Conservation (phyloP, 495 filamentous ascomycete species). For the Aspergillus diversus region DNA sequence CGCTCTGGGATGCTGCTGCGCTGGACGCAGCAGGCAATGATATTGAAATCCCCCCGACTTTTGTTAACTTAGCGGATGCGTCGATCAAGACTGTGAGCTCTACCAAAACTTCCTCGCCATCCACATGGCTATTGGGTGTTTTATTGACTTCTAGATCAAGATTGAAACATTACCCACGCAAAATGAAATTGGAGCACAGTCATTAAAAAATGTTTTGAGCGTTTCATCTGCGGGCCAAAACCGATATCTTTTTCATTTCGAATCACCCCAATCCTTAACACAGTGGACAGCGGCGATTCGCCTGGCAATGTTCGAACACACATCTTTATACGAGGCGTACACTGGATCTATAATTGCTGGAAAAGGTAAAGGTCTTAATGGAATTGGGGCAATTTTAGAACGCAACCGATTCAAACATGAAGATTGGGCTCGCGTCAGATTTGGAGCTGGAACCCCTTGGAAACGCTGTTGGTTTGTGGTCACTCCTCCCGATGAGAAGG, state of each 20-base stretch:
- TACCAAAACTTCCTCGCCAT: neutral
- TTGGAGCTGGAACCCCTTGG: conserved; percentile 97
- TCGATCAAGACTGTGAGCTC: conserved; percentile 89
- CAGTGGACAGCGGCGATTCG: conserved; percentile 97
- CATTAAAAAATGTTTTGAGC: conserved; percentile 91
- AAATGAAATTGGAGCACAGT: conserved; percentile 65
- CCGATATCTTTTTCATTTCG: conserved; percentile 94
- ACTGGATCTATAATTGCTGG: conserved; percentile 94
- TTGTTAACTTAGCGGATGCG: conserved; percentile 95
- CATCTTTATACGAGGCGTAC: conserved; percentile 92
- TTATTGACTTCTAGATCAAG: conserved; percentile 47
- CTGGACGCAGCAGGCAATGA: conserved; percentile 85
- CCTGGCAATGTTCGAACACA: conserved; percentile 92
- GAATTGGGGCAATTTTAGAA: conserved; percentile 84
- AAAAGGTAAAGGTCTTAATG: conserved; percentile 86
- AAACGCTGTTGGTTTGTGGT: conserved; percentile 96
- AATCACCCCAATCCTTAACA: conserved; percentile 86
- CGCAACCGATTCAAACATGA: conserved; percentile 73
- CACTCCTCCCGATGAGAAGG: conserved; percentile 89
- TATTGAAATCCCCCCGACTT: conserved; percentile 87
- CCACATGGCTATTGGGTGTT: neutral
- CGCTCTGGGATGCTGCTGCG: conserved; percentile 93
- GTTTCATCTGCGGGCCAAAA: conserved; percentile 95
- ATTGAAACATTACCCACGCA: conserved; percentile 89
- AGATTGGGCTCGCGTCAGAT: conserved; percentile 95